These are phyloP conservation scores for Neocucurbitaria cava DNA, from an alignment of 2,329 filamentous ascomycete species.

Conservation along the genomic window DNA sequence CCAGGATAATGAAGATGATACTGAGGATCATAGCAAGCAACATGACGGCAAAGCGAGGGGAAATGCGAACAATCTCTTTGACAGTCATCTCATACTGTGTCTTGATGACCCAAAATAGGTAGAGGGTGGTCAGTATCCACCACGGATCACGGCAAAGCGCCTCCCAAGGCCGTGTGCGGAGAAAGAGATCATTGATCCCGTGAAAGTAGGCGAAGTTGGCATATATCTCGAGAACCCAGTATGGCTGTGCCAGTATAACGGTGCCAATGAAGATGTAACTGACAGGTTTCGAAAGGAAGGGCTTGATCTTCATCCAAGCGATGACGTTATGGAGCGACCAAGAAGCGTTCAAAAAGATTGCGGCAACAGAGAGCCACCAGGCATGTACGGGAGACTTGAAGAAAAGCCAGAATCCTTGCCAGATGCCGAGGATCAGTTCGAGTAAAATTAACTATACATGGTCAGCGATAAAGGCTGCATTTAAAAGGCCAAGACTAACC, in stretches of 20 bases:
- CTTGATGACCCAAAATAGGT: slow-evolving; percentile 69
- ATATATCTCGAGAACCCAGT: slow-evolving; percentile 70
- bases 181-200: slow-evolving; percentile 60
- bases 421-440: slow-evolving; percentile 63
- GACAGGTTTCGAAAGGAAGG: slow-evolving; percentile 61
- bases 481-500: slow-evolving; percentile 24
- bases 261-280: slow-evolving; percentile 66
- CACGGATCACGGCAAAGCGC: slow-evolving; percentile 70
- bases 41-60: slow-evolving; percentile 70
- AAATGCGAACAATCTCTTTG: slow-evolving; percentile 64
- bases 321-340: slow-evolving; percentile 72
- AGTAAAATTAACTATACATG: slow-evolving; percentile 53
- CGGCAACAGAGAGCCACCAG: slow-evolving; percentile 69
- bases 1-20: slow-evolving; percentile 66
- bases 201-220: slow-evolving; percentile 72
- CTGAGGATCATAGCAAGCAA: slow-evolving; percentile 66
- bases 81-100: slow-evolving; percentile 66
- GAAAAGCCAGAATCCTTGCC: slow-evolving; percentile 67
- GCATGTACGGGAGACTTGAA: slow-evolving; percentile 62
- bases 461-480: slow-evolving; percentile 19
- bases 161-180: slow-evolving; percentile 64
- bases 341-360: slow-evolving; percentile 67
- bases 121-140: slow-evolving; percentile 70
- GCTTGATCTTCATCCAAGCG: slow-evolving; percentile 71
- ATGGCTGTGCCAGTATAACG: slow-evolving; percentile 65